Percentiles rank a stretch among this genome's conserved stretches.
Evolutionary conservation across 306 rosid species (phyloP).

Genomic region (Cicer bijugum): DNA sequence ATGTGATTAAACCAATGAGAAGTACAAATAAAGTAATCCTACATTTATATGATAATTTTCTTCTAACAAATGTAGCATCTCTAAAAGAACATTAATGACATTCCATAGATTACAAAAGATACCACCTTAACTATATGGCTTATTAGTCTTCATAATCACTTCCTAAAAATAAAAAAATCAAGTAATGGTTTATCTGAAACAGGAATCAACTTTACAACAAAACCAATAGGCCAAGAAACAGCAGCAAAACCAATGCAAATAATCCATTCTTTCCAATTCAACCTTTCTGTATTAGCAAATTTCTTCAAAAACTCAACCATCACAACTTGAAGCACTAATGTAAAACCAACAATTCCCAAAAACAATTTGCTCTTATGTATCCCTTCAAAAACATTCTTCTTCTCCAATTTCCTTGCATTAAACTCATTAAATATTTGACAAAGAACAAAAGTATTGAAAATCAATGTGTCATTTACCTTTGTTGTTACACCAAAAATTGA

Average conservation of each 20-base stretch:
- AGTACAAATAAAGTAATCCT: too few relatives aligned
- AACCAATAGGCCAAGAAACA: conserved; percentile 51
- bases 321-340: conserved; percentile 47
- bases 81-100: too few relatives aligned
- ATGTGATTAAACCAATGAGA: too few relatives aligned
- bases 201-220: conserved; percentile 47
- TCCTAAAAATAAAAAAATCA: conserved; percentile 2
- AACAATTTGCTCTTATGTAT: conserved; percentile 45
- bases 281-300: conserved; percentile 49
- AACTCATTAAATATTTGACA: conserved; percentile 51
- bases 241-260: conserved; percentile 42
- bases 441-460: conserved; percentile 48
- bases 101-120: too few relatives aligned
- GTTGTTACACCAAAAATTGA: conserved; percentile 44
- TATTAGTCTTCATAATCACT: conserved; percentile 14
- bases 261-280: conserved; percentile 47
- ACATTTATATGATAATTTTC: too few relatives aligned
- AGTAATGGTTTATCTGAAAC: conserved; percentile 46
- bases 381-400: conserved; percentile 47
- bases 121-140: neutral
- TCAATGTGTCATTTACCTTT: conserved; percentile 47
- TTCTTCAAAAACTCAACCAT: conserved; percentile 54
- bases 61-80: too few relatives aligned
- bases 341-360: conserved; percentile 45
- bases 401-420: conserved; percentile 49